Evolutionary conservation across 148 eudicot species (phyloP).

Genomic region (Dysphania ambrosioides): DNA sequence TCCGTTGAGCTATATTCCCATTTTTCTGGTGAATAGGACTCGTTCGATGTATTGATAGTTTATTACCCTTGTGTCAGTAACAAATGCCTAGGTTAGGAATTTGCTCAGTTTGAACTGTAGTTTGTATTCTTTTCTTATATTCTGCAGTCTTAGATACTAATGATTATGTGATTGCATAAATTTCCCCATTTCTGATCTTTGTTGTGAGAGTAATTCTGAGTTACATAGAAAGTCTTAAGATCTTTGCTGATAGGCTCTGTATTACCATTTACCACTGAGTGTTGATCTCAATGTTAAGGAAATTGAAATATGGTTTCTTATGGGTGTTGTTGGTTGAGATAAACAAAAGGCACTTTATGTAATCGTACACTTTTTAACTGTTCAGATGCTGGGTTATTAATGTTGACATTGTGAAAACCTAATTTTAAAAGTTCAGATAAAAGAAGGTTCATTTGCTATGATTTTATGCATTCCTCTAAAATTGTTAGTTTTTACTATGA

Average conservation of each 20-base stretch:
- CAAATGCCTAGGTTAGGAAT: neutral
- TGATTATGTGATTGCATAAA: neutral
- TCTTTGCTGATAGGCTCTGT: neutral
- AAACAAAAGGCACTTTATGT: neutral
- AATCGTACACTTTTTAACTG: neutral
- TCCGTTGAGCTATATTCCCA: neutral
- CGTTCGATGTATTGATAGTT: neutral
- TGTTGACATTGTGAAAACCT: neutral
- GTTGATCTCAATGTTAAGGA: neutral
- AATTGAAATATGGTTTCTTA: neutral
- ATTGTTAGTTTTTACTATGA: neutral
- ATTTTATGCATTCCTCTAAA: neutral
- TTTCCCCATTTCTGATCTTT: neutral
- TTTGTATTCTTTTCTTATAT: no score
- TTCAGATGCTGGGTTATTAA: neutral
- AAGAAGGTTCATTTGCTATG: no score
- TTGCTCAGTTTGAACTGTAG: no score
- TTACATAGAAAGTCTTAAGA: neutral
- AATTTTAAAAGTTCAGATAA: no score
- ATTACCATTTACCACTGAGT: neutral
- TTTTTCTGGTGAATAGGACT: neutral
- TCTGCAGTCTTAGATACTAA: no score
- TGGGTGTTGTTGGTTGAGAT: neutral
- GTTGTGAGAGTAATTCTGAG: neutral
- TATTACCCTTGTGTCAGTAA: neutral